Evolutionary conservation across 2,329 filamentous ascomycete species (phyloP), one percentile per base, ranked within the genome.

Genomic region (Zymoseptoria brevis): DNA sequence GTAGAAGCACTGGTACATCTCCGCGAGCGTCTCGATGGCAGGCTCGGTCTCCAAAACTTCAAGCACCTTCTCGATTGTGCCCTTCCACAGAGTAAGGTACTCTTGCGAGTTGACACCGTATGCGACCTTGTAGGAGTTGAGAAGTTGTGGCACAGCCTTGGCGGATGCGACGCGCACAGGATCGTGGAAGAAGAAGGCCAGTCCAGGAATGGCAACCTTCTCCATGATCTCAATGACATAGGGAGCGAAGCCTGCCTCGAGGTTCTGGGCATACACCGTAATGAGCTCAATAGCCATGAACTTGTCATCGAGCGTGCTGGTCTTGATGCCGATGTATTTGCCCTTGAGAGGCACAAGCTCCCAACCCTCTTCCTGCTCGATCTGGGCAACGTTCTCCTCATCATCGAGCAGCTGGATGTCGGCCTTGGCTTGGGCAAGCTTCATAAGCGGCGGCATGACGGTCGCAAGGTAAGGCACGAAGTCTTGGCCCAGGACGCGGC

Each of bases 1-100:
- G 74, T 99, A 99, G 80, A 99, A 99, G 79, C 94, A 99, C 75
- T 97, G 93, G 76, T 96, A 99, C 90, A 99, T 96, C 76, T 97
- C 94, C 1, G 94, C 93, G 53, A 99, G 82, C 0, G 94, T 96
- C 69, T 99, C 94, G 60, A 99, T 92, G 1, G 92, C 91, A 19
- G 94, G 93, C 77, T 99, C 94, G 0, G 92, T 92, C 62, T 87
- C 90, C 48, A 99, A 82, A 1, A 96, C 92, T 74, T 97, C 94
- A 9, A 99, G 84, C 41, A 97, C 83, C 77, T 96, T 96, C 68
- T 90, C 88, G 8, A 94, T 87, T 3, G 92, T 95, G 57, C 83
- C 86, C 62, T 82, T 83, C 94, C 94, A 99, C 54, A 99, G 82
- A 50, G 84, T 82, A n/a, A 80, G 82, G 57, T 97, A 85, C 69